Conservation (phyloP, 2,329 filamentous ascomycete species). For the Colletotrichum salicis region DNA sequence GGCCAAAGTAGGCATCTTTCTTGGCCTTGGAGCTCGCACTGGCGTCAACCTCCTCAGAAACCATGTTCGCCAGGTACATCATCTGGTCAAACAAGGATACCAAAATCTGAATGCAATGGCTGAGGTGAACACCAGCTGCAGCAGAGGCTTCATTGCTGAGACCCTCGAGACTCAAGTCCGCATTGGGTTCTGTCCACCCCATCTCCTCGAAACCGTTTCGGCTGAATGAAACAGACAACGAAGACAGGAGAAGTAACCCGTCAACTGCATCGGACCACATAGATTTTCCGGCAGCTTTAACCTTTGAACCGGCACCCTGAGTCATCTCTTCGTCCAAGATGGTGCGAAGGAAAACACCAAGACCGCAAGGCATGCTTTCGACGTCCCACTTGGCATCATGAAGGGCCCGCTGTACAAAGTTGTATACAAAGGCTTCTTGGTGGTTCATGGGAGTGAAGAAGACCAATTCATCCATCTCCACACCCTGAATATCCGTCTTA, state of each 20-base stretch:
- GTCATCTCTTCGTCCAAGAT: neutral
- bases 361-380: constrained; percentile 26
- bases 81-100: constrained; percentile 38
- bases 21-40: constrained; percentile 9
- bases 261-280: constrained; percentile 18
- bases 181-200: neutral
- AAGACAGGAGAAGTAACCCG: constrained; percentile 13
- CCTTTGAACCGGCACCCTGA: neutral
- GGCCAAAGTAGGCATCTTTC: constrained; percentile 20
- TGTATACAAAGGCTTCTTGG: constrained; percentile 41
- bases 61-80: constrained; percentile 32
- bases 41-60: neutral
- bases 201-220: neutral
- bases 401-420: constrained; percentile 44
- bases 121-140: neutral
- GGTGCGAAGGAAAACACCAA: neutral
- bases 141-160: neutral
- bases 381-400: constrained; percentile 43
- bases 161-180: neutral
- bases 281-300: constrained; percentile 9
- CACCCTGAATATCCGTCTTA: constrained; percentile 40
- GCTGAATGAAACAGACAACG: neutral
- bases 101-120: constrained; percentile 22
- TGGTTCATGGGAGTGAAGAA: constrained; percentile 42
- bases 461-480: constrained; percentile 39